phyloP scores from a whole-genome alignment of 2,329 filamentous ascomycete genomes.

The Monosporascus sp. region DNA sequence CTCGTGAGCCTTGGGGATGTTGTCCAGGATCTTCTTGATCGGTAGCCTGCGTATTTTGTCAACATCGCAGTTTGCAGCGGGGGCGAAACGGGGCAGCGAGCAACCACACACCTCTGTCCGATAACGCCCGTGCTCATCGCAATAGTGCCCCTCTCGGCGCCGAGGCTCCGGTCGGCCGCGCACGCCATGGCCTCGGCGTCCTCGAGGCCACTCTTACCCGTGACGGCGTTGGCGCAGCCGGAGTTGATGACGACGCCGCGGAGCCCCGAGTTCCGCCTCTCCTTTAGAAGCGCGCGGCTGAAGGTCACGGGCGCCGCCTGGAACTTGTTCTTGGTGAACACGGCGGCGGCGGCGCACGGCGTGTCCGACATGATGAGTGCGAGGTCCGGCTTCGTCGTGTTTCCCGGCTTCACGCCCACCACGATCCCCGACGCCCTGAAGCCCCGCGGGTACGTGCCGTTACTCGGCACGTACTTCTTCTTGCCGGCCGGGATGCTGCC shows the following conservation, averaged over 20 bases:
- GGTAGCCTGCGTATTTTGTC: slow-evolving; percentile 57
- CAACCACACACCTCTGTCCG: slow-evolving; percentile 64
- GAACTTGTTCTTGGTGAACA: slow-evolving; percentile 98
- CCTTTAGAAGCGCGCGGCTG: slow-evolving; percentile 65
- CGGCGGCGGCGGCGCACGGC: slow-evolving; percentile 81
- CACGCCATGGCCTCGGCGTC: slow-evolving; percentile 82
- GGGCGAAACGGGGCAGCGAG: background rate
- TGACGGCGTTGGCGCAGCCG: slow-evolving; percentile 95
- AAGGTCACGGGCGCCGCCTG: slow-evolving; percentile 93
- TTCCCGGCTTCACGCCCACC: slow-evolving; percentile 89
- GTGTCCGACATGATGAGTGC: slow-evolving; percentile 81
- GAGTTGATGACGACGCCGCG: slow-evolving; percentile 87
- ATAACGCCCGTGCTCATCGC: slow-evolving; percentile 99
- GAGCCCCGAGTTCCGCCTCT: slow-evolving; percentile 62
- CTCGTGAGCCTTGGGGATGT: slow-evolving; percentile 70
- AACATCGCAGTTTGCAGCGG: background rate
- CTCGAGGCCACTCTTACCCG: slow-evolving; percentile 80
- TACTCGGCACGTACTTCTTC: slow-evolving; percentile 81
- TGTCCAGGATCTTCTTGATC: slow-evolving; percentile 80
- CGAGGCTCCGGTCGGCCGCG: slow-evolving; percentile 63
- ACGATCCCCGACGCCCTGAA: slow-evolving; percentile 83
- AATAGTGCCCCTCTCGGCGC: slow-evolving; percentile 56
- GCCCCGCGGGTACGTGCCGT: slow-evolving; percentile 82
- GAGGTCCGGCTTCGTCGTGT: slow-evolving; percentile 86
- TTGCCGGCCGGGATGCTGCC: slow-evolving; percentile 68